These are phyloP conservation scores for Ceriops decandra DNA, from an alignment of 345 rosid species.

Conservation along the genomic window DNA sequence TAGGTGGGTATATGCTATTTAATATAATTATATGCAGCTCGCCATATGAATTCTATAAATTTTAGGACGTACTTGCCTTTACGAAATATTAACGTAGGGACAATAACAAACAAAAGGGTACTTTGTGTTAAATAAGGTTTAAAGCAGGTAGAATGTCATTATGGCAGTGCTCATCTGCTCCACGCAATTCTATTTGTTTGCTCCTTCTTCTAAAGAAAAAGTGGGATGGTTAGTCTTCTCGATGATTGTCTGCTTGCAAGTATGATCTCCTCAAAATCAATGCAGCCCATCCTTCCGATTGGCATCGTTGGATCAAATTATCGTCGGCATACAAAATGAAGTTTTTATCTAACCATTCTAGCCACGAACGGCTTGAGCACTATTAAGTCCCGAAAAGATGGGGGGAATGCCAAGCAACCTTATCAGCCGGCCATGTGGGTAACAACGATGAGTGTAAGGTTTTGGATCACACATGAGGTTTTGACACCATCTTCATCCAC, in stretches of 20 bases:
- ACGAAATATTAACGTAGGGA: neutral
- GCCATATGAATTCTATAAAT: no score
- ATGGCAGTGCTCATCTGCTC: constrained; percentile 3
- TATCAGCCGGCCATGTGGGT: constrained; percentile 21
- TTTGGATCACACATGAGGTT: constrained; percentile 8
- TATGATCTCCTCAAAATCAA: neutral
- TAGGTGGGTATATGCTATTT: no score
- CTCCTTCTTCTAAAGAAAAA: neutral
- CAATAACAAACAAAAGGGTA: neutral
- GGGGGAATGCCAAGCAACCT: constrained; percentile 10
- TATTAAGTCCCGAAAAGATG: constrained; percentile 12
- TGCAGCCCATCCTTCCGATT: constrained; percentile 9
- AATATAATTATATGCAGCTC: no score
- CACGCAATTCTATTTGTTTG: neutral
- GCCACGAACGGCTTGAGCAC: constrained; percentile 2
- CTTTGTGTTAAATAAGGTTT: constrained; percentile 1
- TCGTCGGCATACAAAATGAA: constrained; percentile 6
- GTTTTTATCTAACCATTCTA: neutral
- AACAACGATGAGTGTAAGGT: constrained; percentile 17
- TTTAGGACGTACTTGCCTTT: no score
- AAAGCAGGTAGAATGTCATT: constrained; percentile 12
- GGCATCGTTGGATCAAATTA: constrained; percentile 14
- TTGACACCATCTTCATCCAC: constrained; percentile 41
- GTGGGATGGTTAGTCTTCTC: neutral
- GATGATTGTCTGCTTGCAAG: constrained; percentile 10